Percentiles rank a stretch among this genome's conserved stretches.
phyloP scores from a whole-genome alignment of 371 early-diverging fungal genomes.

The Mucor circinelloides region DNA sequence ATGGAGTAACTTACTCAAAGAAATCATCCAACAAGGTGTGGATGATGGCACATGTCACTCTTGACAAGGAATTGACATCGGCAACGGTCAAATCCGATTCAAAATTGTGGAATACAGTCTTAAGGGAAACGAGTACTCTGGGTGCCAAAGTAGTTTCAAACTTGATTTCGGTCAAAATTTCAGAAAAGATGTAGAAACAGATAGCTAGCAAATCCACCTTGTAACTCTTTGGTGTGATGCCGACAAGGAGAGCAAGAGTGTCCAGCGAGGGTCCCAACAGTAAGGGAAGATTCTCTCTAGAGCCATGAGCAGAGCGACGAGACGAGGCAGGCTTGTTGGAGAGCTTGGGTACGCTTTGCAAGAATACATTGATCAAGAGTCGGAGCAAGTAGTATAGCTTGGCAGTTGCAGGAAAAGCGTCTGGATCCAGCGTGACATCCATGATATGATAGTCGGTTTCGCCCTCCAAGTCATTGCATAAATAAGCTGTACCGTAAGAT shows the following conservation, averaged over 20 bases:
- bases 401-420: slow-evolving; percentile 48
- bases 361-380: slow-evolving; percentile 51
- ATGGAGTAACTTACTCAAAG: slow-evolving; percentile 17
- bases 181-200: slow-evolving; percentile 43
- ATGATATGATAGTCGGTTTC: slow-evolving; percentile 24
- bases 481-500: slow-evolving; percentile 39
- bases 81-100: slow-evolving; percentile 28
- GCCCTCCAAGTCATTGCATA: slow-evolving; percentile 46
- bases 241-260: slow-evolving; percentile 42
- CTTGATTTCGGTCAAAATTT: slow-evolving; percentile 32
- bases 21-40: slow-evolving; percentile 39
- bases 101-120: slow-evolving; percentile 39
- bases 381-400: slow-evolving; percentile 53
- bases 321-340: slow-evolving; percentile 32
- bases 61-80: slow-evolving; percentile 31
- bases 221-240: slow-evolving; percentile 40
- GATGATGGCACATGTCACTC: slow-evolving; percentile 34
- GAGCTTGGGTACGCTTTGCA: slow-evolving; percentile 48
- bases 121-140: slow-evolving; percentile 47
- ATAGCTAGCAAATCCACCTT: slow-evolving; percentile 52
- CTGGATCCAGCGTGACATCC: slow-evolving; percentile 40
- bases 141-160: slow-evolving; percentile 40
- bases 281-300: slow-evolving; percentile 22
- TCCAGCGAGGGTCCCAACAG: slow-evolving; percentile 48
- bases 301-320: slow-evolving; percentile 11